A percentile compares a stretch with the other conserved stretches of the same genome.
These are phyloP conservation scores for Dactylonectria estremocensis DNA, from an alignment of 2,329 filamentous ascomycete species.

Conservation along the genomic window DNA sequence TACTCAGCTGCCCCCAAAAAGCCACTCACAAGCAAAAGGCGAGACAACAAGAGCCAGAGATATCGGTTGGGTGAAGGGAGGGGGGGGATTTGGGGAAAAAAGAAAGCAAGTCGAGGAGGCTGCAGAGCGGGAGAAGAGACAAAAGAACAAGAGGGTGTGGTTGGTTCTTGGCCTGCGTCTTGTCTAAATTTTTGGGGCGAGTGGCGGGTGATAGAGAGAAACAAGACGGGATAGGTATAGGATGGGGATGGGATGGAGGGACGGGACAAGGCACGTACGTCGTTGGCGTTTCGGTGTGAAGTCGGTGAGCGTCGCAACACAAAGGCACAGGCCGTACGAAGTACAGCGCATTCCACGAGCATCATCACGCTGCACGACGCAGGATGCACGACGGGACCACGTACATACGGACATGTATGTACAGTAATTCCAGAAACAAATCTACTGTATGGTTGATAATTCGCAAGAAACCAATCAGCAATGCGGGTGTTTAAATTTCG, in stretches of 20 bases:
- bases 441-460: no score
- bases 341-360: slow-evolving; percentile 34
- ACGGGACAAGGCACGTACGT: slow-evolving; percentile 9
- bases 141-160: neutral
- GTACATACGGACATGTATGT: slow-evolving; percentile 7
- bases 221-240: no score
- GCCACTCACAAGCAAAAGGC: slow-evolving; percentile 27
- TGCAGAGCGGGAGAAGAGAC: slow-evolving; percentile 1
- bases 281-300: slow-evolving; percentile 51
- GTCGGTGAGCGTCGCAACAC: slow-evolving; percentile 47
- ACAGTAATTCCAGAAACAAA: slow-evolving; percentile 15
- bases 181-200: slow-evolving; percentile 3
- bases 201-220: slow-evolving; percentile 20
- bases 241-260: neutral
- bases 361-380: slow-evolving; percentile 29
- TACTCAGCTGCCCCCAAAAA: slow-evolving; percentile 27
- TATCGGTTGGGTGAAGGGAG: slow-evolving; percentile 8
- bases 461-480: no score
- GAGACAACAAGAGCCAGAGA: slow-evolving; percentile 10
- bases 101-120: slow-evolving; percentile 14
- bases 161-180: slow-evolving; percentile 3
- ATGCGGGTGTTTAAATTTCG: slow-evolving; percentile 4
- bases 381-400: slow-evolving; percentile 14
- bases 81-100: slow-evolving; percentile 1
- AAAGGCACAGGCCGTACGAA: slow-evolving; percentile 1